These are phyloP conservation scores for Musa troglodytarum DNA, from an alignment of 176 grass and related monocot species.

Conservation along the genomic window DNA sequence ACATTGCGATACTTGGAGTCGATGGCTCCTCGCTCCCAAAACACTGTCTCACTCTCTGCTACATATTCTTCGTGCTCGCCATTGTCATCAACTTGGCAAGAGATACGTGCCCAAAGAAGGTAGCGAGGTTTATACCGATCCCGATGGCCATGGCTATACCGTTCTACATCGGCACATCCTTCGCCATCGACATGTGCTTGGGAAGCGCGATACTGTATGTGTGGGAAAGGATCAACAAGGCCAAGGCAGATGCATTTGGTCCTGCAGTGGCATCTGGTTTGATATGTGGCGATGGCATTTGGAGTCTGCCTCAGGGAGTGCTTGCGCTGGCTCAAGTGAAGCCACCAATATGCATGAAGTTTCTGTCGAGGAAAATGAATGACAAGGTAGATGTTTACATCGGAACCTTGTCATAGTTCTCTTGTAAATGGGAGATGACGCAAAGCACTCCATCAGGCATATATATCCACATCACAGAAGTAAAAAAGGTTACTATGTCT, in stretches of 20 bases:
- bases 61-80: conserved; percentile 48
- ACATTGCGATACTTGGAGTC: conserved; percentile 78
- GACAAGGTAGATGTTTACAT: conserved; percentile 26
- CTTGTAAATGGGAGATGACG: neutral
- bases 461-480: too few species aligned
- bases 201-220: conserved; percentile 60
- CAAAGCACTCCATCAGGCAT: too few species aligned
- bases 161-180: conserved; percentile 81
- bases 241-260: conserved; percentile 53
- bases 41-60: conserved; percentile 79
- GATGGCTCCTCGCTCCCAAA: conserved; percentile 55
- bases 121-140: conserved; percentile 56
- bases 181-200: conserved; percentile 89
- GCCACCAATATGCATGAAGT: conserved; percentile 96
- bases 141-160: conserved; percentile 97
- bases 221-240: conserved; percentile 59
- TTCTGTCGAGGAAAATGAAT: conserved; percentile 37
- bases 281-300: conserved; percentile 90
- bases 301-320: conserved; percentile 77
- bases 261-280: conserved; percentile 82
- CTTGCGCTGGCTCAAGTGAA: conserved; percentile 65
- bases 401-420: conserved; percentile 8
- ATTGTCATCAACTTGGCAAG: conserved; percentile 59
- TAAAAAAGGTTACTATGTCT: too few species aligned
- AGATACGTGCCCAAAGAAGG: conserved; percentile 38